Percentiles rank a stretch among this genome's conserved stretches.
phyloP scores from a whole-genome alignment of 371 early-diverging fungal species.

The Sporodiniella umbellata region DNA sequence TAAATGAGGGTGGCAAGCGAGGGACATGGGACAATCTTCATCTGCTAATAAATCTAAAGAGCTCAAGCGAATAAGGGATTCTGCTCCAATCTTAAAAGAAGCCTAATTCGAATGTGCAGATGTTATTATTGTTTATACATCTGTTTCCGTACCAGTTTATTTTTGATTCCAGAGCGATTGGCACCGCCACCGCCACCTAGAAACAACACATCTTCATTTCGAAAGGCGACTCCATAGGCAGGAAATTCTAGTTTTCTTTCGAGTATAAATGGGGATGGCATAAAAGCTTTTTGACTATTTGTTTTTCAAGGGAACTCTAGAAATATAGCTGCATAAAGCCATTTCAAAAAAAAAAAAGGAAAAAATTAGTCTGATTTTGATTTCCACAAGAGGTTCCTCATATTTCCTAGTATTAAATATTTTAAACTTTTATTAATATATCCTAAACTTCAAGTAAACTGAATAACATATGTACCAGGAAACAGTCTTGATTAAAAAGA shows the following conservation, averaged over 20 bases:
- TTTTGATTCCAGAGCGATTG: constrained; percentile 57
- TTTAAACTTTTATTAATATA: too few relatives aligned
- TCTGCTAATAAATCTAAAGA: constrained; percentile 28
- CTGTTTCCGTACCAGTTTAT: constrained; percentile 51
- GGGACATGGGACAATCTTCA: constrained; percentile 67
- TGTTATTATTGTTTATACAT: neutral
- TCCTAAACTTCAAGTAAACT: too few relatives aligned
- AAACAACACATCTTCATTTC: constrained; percentile 46
- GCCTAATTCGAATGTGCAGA: constrained; percentile 7
- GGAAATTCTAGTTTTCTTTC: constrained; percentile 34
- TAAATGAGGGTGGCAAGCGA: constrained; percentile 55
- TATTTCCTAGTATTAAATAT: too few relatives aligned
- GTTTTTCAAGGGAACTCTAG: too few relatives aligned
- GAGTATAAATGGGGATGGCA: constrained; percentile 5
- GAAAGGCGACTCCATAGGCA: constrained; percentile 56
- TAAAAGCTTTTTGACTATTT: too few relatives aligned
- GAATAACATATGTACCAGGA: too few relatives aligned
- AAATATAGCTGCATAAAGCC: too few relatives aligned
- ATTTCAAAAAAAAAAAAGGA: too few relatives aligned
- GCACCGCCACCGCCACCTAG: constrained; percentile 67
- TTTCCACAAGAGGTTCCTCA: too few relatives aligned
- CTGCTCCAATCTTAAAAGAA: constrained; percentile 12
- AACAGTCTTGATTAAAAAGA: too few relatives aligned
- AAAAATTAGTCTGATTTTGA: too few relatives aligned
- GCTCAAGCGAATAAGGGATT: neutral